Evolutionary conservation across 345 rosid species (phyloP), one percentile per base, ranked within the genome.

Genomic region (Melastoma malabathricum): DNA sequence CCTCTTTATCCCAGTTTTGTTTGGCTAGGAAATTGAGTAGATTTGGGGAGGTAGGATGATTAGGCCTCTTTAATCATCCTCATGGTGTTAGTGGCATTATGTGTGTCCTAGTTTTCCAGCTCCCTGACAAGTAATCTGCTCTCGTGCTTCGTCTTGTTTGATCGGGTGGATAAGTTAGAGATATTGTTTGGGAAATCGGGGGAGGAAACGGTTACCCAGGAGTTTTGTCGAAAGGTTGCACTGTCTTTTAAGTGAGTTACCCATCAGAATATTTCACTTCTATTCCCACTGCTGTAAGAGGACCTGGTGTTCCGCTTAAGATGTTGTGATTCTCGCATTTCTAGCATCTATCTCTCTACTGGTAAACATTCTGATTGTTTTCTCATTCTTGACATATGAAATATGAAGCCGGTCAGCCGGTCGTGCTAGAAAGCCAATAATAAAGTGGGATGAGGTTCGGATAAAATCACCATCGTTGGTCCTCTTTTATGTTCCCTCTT

Each of bases 351-450:
- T 25, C n/a, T 10, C 31, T 39, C 22, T 51, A 15, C 44, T 51
- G 43, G 10, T 51, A 1, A 15, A 10, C 44, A 16, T 10, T 4
- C 43, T 67, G 47, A 59, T 27, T 65, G n/a, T n/a, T n/a, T 43
- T 23, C 43, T 53, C 54, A n/a, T 38, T 31, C 57, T 54, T 54
- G 49, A 23, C 13, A 23, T 1, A 13, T 64, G n/a, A 50, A 47
- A 19, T 64, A 34, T 61, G 61, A 80, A 83, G 92, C 65, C 55
- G 52, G 54, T 80, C 92, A 29, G 48, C 92, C 19, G 92, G 66
- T 44, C 86, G 86, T 61, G 84, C 80, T 55, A 84, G 90, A 51
- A 83, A 83, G 62, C 84, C 90, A 45, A 29, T 65, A 44, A 58
- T 79, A 53, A 79, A 58, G 64, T 79, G 90, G 86, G 64, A 65